These are phyloP conservation scores for Ilyonectria destructans DNA, from an alignment of 2,329 filamentous ascomycete species.

Conservation along the genomic window DNA sequence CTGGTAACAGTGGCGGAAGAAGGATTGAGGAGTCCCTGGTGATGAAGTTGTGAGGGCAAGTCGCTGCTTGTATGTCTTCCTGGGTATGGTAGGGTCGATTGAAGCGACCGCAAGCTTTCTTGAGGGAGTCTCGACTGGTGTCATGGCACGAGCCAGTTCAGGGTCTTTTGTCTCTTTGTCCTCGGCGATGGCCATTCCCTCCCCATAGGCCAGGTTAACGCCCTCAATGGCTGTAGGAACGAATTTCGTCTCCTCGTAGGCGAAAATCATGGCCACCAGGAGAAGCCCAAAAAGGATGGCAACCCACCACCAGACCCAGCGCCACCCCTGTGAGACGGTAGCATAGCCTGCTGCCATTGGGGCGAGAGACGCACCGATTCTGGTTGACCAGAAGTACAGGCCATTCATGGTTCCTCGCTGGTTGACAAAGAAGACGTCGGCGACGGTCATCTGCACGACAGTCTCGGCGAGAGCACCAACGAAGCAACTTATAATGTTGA, in stretches of 20 bases:
- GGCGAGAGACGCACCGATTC: constrained; percentile 49
- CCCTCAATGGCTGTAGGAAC: not conserved
- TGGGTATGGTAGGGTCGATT: too few species aligned
- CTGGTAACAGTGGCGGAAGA: too few species aligned
- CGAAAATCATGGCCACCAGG: constrained; percentile 46
- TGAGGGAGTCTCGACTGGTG: too few species aligned
- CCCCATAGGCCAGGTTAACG: too few species aligned
- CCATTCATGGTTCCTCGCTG: constrained; percentile 61
- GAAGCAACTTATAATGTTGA: constrained; percentile 56
- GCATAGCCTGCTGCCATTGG: constrained; percentile 52
- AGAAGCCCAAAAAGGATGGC: constrained; percentile 41
- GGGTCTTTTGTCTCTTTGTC: not conserved
- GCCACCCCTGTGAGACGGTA: constrained; percentile 46
- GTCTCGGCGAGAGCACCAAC: constrained; percentile 59
- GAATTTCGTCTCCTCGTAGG: constrained; percentile 54
- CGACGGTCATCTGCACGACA: constrained; percentile 57
- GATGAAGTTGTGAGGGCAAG: too few species aligned
- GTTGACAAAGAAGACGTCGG: constrained; percentile 54
- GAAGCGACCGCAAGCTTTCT: too few species aligned
- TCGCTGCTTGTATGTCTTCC: too few species aligned
- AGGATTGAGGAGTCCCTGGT: too few species aligned
- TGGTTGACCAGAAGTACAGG: constrained; percentile 45
- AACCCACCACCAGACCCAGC: constrained; percentile 59
- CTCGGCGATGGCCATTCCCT: not conserved
- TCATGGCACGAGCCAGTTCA: too few species aligned